Evolutionary conservation across 2,329 filamentous ascomycete genomes (phyloP).

Genomic region (Graphium sp.): DNA sequence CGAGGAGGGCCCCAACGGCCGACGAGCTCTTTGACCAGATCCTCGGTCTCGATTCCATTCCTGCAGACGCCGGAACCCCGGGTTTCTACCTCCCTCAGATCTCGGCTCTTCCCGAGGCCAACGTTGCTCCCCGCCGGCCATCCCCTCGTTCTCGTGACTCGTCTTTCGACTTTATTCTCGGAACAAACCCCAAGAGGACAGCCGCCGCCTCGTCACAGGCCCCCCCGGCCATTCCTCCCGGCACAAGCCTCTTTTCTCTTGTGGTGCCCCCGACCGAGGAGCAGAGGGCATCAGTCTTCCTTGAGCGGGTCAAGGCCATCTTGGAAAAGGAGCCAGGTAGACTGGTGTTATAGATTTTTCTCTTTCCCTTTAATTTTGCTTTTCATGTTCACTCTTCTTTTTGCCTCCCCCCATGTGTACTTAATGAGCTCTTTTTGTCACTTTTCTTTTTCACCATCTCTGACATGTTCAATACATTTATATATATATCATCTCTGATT

Average conservation of each 20-base stretch:
- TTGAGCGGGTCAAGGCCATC: conserved; percentile 72
- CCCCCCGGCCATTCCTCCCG: conserved; percentile 29
- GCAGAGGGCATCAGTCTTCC: conserved; percentile 62
- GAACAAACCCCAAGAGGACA: conserved; percentile 12
- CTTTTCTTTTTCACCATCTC: no score
- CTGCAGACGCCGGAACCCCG: conserved; percentile 31
- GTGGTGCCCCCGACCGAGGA: conserved; percentile 67
- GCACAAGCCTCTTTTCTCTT: conserved; percentile 67
- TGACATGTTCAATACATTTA: background rate
- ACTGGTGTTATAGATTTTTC: conserved; percentile 45
- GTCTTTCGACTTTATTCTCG: conserved; percentile 64
- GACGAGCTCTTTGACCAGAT: conserved; percentile 84
- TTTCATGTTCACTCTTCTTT: no score
- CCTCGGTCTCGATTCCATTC: conserved; percentile 39
- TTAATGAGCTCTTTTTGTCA: no score
- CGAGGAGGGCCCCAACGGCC: conserved; percentile 42
- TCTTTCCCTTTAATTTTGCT: no score
- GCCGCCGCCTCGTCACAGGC: conserved; percentile 12
- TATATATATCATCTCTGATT: background rate
- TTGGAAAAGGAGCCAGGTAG: conserved; percentile 67
- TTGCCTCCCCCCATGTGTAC: background rate
- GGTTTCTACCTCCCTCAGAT: conserved; percentile 60
- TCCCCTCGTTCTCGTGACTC: conserved; percentile 41
- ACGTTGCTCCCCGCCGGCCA: conserved; percentile 14
- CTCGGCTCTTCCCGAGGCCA: conserved; percentile 32